Evolutionary conservation across 1,284 basidiomycete genomes (phyloP).

Genomic region (Ceratobasidium sp.): DNA sequence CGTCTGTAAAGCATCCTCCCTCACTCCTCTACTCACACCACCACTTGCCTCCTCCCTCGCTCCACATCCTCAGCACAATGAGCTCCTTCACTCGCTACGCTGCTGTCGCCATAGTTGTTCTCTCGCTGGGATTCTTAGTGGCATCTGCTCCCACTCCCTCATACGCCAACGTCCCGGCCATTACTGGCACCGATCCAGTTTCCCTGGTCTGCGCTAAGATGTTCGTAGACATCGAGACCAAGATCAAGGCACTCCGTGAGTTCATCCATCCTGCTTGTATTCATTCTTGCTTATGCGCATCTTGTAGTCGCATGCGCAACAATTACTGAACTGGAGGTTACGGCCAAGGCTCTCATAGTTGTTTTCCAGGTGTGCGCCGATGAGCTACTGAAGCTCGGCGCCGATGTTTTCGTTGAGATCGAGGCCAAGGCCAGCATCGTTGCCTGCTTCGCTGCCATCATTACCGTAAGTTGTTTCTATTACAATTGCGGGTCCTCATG

Average conservation of each 20-base stretch:
- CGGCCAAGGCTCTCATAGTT: background rate
- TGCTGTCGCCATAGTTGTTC: background rate
- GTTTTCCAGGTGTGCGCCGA: conserved; percentile 4
- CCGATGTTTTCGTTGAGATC: background rate
- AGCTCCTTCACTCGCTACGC: too few relatives aligned
- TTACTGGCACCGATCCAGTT: conserved; percentile 7
- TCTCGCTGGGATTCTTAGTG: conserved; percentile 23
- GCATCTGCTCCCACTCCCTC: background rate
- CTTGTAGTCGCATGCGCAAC: background rate
- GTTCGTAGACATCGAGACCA: background rate
- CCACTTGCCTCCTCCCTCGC: too few relatives aligned
- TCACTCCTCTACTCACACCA: too few relatives aligned
- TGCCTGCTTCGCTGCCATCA: conserved; percentile 13
- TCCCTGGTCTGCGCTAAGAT: background rate
- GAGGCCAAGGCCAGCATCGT: conserved; percentile 27
- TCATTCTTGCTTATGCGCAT: background rate
- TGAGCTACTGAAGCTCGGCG: conserved; percentile 16
- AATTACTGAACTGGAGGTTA: background rate
- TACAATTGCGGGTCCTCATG: background rate
- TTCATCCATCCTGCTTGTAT: background rate
- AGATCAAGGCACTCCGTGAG: conserved; percentile 8
- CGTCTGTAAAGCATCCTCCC: too few relatives aligned
- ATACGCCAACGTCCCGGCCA: background rate
- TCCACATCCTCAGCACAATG: too few relatives aligned
- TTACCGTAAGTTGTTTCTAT: background rate